Evolutionary conservation across 179 eudicot genomes (phyloP), one percentile per base, ranked within the genome.

Genomic region (Drosera spatulata): DNA sequence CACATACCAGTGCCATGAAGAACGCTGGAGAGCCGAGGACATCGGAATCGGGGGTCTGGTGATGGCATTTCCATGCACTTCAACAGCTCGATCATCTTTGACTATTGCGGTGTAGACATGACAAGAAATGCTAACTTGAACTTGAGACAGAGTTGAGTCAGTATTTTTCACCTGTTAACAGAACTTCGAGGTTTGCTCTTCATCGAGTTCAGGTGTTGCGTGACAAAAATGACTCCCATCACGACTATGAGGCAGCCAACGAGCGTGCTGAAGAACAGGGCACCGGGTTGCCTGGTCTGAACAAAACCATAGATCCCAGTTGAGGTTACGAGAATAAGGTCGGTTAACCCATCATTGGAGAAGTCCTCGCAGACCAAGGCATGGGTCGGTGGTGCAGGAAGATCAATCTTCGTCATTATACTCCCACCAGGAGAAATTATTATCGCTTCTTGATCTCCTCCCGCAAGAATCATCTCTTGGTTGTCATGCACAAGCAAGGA

Each of bases 231-330:
- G 49, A 90, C 99, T 50, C 94, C 97, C 99, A 94, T 94, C 65
- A 94, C 91, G 10, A 94, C 46, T 43, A 94, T 79, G 45, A 94
- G 95, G 79, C 99, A 94, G n/a, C 99, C 99, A 22, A 94, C 99
- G 56, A 94, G 77, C 10, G 88, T 85, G 77, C 99, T 90, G 66
- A 94, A 90, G 83, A 94, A 94, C 59, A 94, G 87, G 39, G 97
- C 96, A 55, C 99, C 99, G 0, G 97, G 97, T 69, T 94, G 99
- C 79, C 99, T 83, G 2, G 96, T 82, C 74, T 94, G 99, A 67
- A 90, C 96, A 64, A 81, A 94, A 47, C 99, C 99, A 60, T 94
- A 90, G 3, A 90, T 86, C 50, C 97, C 99, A 53, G 70, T 87
- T 9, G 89, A 82, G 39, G 94, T 90, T 12, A 90, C 89, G 3